Percentiles rank a stretch among this genome's conserved stretches.
Conservation (phyloP, 148 eudicot species). For the Drosera capensis region DNA sequence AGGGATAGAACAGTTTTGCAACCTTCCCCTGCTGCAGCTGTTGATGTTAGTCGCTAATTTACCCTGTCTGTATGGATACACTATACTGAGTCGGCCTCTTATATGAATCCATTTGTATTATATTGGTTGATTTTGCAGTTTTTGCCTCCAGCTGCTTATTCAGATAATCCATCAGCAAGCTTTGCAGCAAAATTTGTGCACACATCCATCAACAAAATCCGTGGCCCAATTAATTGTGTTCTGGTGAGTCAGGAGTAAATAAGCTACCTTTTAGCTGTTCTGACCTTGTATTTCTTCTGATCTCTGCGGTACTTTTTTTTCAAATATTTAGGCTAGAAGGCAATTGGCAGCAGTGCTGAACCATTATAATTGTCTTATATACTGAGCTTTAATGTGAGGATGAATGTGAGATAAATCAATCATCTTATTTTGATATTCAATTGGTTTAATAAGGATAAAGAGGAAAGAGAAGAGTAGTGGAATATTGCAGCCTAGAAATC, state of each 20-base stretch:
- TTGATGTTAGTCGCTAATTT: conserved; percentile 52
- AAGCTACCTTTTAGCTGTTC: not conserved
- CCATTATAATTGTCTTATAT: too few species aligned
- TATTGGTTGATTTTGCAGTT: conserved; percentile 45
- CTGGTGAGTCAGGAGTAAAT: conserved; percentile 41
- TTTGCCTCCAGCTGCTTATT: conserved; percentile 79
- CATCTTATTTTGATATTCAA: too few species aligned
- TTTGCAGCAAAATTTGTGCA: conserved; percentile 93
- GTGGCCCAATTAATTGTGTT: conserved; percentile 92
- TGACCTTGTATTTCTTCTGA: not conserved
- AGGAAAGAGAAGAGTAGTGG: too few species aligned
- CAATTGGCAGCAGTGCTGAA: too few species aligned
- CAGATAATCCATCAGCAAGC: conserved; percentile 94
- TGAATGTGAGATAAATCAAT: too few species aligned
- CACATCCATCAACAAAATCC: conserved; percentile 83
- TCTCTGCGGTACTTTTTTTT: too few species aligned
- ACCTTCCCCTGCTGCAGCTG: conserved; percentile 83
- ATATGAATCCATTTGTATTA: not conserved
- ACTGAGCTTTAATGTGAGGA: too few species aligned
- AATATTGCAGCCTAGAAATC: too few species aligned
- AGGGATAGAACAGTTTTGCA: conserved; percentile 74
- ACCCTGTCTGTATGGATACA: not conserved
- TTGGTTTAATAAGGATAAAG: too few species aligned
- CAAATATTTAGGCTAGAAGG: too few species aligned
- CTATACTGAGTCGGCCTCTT: not conserved